phyloP scores from a whole-genome alignment of 2,329 filamentous ascomycete genomes.

The Ceratocystis alfenasii region DNA sequence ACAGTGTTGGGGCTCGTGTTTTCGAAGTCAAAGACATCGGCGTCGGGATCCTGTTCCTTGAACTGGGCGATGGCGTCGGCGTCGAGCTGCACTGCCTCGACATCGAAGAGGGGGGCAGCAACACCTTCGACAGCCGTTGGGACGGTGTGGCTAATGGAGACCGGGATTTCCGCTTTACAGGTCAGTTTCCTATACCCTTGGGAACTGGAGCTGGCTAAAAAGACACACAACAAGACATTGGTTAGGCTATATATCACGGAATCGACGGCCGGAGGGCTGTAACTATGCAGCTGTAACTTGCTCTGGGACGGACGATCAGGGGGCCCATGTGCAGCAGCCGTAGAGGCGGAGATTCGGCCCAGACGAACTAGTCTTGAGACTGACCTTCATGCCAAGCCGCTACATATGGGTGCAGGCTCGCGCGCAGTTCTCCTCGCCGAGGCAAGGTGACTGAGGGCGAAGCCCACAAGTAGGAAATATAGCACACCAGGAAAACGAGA shows the following conservation, averaged over 20 bases:
- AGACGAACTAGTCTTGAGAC: constrained; percentile 5
- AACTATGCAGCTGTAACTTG: constrained; percentile 4
- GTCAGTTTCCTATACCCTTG: constrained; percentile 12
- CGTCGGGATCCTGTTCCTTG: constrained; percentile 11
- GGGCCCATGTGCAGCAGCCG: not conserved
- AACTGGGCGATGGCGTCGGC: constrained; percentile 10
- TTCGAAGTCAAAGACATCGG: constrained; percentile 17
- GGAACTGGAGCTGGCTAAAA: not conserved
- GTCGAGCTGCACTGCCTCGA: constrained; percentile 17
- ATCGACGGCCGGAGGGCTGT: constrained; percentile 1
- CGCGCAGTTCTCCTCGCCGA: not conserved
- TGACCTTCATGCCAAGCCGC: not conserved
- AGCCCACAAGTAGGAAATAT: not conserved
- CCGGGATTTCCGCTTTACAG: constrained; percentile 15
- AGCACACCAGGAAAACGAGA: not conserved
- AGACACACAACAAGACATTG: not conserved
- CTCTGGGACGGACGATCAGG: not conserved
- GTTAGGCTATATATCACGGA: constrained; percentile 7
- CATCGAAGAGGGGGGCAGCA: constrained; percentile 12
- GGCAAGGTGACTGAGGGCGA: not conserved
- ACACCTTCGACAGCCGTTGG: not conserved
- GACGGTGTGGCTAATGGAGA: constrained; percentile 16
- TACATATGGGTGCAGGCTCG: not conserved
- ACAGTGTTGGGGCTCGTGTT: constrained; percentile 10
- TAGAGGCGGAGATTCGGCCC: not conserved